Conservation (phyloP, 208 protist genomes). For the Trypanosoma conorhini region DNA sequence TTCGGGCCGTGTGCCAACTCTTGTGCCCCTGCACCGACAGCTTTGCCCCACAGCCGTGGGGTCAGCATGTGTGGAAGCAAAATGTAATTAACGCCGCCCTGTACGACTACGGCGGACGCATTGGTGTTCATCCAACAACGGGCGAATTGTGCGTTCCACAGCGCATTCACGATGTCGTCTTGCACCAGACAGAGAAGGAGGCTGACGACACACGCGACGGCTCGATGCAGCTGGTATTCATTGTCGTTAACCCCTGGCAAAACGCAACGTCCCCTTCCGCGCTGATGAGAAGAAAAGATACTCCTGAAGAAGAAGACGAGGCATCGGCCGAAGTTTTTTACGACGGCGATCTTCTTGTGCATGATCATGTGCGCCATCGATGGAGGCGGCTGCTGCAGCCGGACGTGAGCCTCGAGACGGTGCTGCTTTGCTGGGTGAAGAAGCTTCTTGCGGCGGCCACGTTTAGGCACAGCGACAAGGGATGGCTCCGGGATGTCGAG, state of each 20-base stretch:
- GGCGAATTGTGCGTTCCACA: slow-evolving; percentile 10
- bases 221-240: background rate
- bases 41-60: background rate
- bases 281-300: background rate
- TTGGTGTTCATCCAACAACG: slow-evolving; percentile 11
- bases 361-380: slow-evolving; percentile 36
- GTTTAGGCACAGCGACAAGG: slow-evolving; percentile 33
- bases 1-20: slow-evolving; percentile 3
- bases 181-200: background rate
- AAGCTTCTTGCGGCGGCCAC: slow-evolving; percentile 37
- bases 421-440: slow-evolving; percentile 64
- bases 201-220: background rate
- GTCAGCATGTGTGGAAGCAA: background rate
- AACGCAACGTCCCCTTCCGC: background rate
- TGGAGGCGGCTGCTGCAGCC: slow-evolving; percentile 52
- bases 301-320: background rate
- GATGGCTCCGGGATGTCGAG: slow-evolving; percentile 49
- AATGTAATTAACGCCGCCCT: background rate
- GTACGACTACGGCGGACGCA: slow-evolving; percentile 15
- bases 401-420: slow-evolving; percentile 38
- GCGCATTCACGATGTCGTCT: background rate
- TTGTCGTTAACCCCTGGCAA: slow-evolving; percentile 1
- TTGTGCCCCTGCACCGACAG: background rate
- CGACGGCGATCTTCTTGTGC: slow-evolving; percentile 56
- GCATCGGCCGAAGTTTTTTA: slow-evolving; percentile 30